Conservation (phyloP, 139 green algal species). For the Volvox africanus region DNA sequence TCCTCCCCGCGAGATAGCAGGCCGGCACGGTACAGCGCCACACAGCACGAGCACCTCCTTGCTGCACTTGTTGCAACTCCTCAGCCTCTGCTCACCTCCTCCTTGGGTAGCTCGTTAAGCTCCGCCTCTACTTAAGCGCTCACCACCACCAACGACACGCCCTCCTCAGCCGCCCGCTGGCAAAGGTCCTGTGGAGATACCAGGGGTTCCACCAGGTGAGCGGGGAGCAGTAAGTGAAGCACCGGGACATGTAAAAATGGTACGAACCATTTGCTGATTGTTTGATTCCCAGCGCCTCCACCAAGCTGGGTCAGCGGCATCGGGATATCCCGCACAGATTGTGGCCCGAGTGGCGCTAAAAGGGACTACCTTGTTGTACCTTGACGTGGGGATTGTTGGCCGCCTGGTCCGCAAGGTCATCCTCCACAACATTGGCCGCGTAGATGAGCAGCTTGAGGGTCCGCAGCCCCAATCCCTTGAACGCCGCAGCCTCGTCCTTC, state of each 20-base stretch:
- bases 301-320: too few species aligned
- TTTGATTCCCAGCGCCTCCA: too few species aligned
- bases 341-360: too few species aligned
- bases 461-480: conserved; percentile 84
- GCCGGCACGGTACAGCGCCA: too few species aligned
- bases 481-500: conserved; percentile 77
- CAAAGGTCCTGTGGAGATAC: conserved; percentile 66
- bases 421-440: conserved; percentile 94
- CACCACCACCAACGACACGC: conserved; percentile 75
- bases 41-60: too few species aligned
- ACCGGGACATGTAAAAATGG: background rate
- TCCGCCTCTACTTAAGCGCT: conserved; percentile 87
- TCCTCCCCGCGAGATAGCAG: too few species aligned
- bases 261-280: too few species aligned
- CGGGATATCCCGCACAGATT: too few species aligned
- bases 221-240: background rate
- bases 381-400: conserved; percentile 89
- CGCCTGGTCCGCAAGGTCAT: conserved; percentile 85
- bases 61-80: background rate
- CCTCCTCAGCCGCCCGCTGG: conserved; percentile 72
- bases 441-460: conserved; percentile 93
- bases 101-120: conserved; percentile 88
- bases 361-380: conserved; percentile 37
- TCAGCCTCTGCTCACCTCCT: background rate
- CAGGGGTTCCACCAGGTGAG: background rate